Evolutionary conservation across 306 rosid species (phyloP).

Genomic region (Acacia crassicarpa): DNA sequence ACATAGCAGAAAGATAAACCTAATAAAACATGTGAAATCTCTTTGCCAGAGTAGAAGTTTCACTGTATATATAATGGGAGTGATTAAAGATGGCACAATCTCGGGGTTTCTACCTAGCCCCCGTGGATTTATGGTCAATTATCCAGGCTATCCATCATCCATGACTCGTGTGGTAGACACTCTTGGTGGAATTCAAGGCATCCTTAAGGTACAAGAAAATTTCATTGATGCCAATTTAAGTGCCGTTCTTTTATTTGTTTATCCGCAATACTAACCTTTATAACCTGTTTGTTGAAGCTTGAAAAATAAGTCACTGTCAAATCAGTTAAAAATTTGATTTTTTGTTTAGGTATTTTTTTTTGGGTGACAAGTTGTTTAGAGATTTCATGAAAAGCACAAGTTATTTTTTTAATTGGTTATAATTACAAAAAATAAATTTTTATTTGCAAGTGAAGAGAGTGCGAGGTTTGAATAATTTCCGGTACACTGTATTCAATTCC

Average conservation of each 20-base stretch:
- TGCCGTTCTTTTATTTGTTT: not conserved
- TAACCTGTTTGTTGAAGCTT: not conserved
- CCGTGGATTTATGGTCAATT: slow-evolving; percentile 58
- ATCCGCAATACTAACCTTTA: not conserved
- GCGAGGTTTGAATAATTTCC: too few relatives aligned
- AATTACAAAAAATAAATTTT: too few relatives aligned
- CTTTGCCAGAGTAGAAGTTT: slow-evolving; percentile 11
- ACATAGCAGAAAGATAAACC: not conserved
- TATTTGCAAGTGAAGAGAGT: too few relatives aligned
- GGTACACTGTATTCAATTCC: too few relatives aligned
- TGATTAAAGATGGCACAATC: slow-evolving; percentile 58
- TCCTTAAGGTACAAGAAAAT: slow-evolving; percentile 52
- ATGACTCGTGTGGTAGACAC: slow-evolving; percentile 58
- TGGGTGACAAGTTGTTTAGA: not conserved
- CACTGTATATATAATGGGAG: slow-evolving; percentile 50
- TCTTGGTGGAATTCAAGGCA: slow-evolving; percentile 69
- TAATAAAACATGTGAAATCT: not conserved
- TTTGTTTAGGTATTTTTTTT: not conserved
- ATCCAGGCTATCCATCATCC: slow-evolving; percentile 79
- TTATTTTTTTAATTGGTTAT: not conserved
- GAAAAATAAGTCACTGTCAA: not conserved
- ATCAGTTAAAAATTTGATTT: not conserved
- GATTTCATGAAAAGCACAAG: not conserved
- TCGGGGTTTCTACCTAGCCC: slow-evolving; percentile 61
- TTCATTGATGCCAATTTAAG: not conserved